phyloP scores from a whole-genome alignment of 768 basidiomycete genomes.

The Fomitopsis serialis region DNA sequence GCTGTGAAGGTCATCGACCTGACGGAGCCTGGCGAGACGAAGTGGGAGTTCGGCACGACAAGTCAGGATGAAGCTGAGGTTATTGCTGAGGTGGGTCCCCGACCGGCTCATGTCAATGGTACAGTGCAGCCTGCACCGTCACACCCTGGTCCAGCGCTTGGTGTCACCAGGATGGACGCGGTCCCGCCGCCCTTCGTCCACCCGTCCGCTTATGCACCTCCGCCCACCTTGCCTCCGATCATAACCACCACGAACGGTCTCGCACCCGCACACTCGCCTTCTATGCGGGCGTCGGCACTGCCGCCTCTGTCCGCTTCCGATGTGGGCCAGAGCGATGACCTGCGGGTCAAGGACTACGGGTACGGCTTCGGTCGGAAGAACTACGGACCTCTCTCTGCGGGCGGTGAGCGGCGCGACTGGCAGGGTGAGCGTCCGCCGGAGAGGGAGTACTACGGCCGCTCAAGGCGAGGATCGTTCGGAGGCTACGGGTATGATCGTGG shows the following conservation, averaged over 20 bases:
- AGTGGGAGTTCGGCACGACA: constrained; percentile 59
- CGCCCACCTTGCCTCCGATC: neutral
- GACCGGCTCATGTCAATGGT: neutral
- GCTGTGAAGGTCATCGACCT: constrained; percentile 27
- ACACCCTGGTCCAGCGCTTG: neutral
- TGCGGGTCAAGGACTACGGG: constrained; percentile 57
- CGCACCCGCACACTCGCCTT: constrained; percentile 6
- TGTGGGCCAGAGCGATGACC: constrained; percentile 26
- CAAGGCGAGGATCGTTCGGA: constrained; percentile 28
- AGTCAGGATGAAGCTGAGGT: constrained; percentile 3
- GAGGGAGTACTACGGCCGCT: constrained; percentile 19
- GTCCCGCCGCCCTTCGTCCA: neutral
- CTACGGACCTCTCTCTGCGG: constrained; percentile 24
- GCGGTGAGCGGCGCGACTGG: constrained; percentile 27
- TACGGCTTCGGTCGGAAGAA: constrained; percentile 53
- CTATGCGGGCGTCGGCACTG: constrained; percentile 1
- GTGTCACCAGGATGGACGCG: neutral
- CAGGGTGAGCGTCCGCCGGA: constrained; percentile 20
- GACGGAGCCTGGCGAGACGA: constrained; percentile 26
- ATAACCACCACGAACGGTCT: constrained; percentile 2
- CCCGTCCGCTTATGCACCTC: neutral
- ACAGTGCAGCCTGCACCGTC: neutral
- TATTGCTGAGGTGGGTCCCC: neutral
- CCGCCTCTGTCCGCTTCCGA: constrained; percentile 8
- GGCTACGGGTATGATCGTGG: constrained; percentile 29